Evolutionary conservation across 1,284 basidiomycete genomes (phyloP).

Genomic region (Leccinum pallidistipes): DNA sequence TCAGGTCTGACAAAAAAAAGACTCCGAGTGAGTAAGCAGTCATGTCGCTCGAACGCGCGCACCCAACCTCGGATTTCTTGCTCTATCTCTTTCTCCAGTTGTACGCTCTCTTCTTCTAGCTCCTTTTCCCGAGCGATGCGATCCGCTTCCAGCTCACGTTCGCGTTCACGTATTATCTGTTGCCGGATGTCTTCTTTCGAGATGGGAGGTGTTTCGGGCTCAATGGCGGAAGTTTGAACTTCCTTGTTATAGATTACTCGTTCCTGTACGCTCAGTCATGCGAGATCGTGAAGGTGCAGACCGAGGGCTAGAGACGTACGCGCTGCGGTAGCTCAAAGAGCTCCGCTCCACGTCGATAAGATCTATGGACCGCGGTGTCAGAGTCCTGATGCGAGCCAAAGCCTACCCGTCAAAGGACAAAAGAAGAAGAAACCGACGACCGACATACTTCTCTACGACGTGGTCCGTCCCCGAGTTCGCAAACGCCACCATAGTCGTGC

Average conservation of each 20-base stretch:
- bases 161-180: conserved; percentile 64
- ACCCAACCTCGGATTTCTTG: conserved; percentile 72
- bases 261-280: conserved; percentile 48
- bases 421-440: background rate
- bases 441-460: conserved; percentile 61
- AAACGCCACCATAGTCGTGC: conserved; percentile 47
- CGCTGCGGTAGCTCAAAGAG: conserved; percentile 88
- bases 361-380: conserved; percentile 68
- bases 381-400: conserved; percentile 40
- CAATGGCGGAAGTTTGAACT: conserved; percentile 81
- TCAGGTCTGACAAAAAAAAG: conserved; percentile 58
- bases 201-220: conserved; percentile 47
- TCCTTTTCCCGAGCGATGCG: conserved; percentile 76
- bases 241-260: conserved; percentile 94
- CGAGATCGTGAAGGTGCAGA: background rate
- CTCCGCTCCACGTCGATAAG: conserved; percentile 83
- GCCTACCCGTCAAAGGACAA: background rate
- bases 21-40: conserved; percentile 3
- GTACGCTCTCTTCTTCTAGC: conserved; percentile 76
- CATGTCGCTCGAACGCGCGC: background rate
- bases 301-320: conserved; percentile 41
- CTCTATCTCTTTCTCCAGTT: conserved; percentile 79
- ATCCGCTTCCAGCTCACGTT: conserved; percentile 66
- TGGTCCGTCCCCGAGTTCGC: conserved; percentile 60
- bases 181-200: conserved; percentile 75